These are phyloP conservation scores for Endocladia muricata DNA, from an alignment of 31 red algal genomes.

Conservation along the genomic window DNA sequence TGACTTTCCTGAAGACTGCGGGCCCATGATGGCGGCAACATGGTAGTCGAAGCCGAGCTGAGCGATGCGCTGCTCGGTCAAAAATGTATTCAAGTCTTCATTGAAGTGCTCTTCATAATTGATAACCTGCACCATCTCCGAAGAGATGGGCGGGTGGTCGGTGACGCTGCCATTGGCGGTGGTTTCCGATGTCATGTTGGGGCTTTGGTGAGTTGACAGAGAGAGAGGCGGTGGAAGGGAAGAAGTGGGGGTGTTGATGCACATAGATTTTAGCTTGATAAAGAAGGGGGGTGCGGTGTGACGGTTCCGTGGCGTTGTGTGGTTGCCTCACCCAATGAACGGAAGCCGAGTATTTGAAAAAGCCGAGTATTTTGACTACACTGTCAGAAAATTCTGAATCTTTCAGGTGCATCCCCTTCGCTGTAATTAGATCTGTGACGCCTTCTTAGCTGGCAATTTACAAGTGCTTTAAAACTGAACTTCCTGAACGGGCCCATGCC, in stretches of 20 bases:
- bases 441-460: too few relatives aligned
- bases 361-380: too few relatives aligned
- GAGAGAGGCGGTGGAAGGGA: not conserved
- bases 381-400: too few relatives aligned
- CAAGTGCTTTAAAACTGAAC: too few relatives aligned
- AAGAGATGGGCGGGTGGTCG: not conserved
- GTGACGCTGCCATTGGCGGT: not conserved
- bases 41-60: conserved; percentile 83
- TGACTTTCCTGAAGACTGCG: conserved; percentile 97
- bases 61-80: conserved; percentile 30
- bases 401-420: too few relatives aligned
- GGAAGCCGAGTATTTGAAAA: too few relatives aligned
- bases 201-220: not conserved
- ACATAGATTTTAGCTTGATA: too few relatives aligned
- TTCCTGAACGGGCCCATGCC: too few relatives aligned
- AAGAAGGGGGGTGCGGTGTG: not conserved
- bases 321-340: too few relatives aligned
- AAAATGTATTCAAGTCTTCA: conserved; percentile 46
- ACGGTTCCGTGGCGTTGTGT: not conserved
- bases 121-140: conserved; percentile 80
- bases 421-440: too few relatives aligned
- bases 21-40: conserved; percentile 88
- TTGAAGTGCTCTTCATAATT: conserved; percentile 92
- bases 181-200: not conserved
- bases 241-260: too few relatives aligned